phyloP scores from a whole-genome alignment of 2,329 filamentous ascomycete genomes.

The Fusarium tjaetaba region DNA sequence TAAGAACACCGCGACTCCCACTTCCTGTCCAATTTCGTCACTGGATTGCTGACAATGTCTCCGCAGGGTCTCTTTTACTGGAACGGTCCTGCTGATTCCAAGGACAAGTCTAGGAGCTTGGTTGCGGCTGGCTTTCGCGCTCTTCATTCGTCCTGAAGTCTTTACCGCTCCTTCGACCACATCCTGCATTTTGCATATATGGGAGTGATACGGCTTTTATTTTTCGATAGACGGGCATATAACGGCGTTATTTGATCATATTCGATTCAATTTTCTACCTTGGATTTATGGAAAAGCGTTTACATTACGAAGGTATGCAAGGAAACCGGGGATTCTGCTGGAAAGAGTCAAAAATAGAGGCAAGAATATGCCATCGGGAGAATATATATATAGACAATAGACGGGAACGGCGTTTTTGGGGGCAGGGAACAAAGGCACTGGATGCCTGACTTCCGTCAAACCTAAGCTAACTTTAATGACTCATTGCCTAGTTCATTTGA shows the following conservation, averaged over 20 bases:
- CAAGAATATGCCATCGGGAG: slow-evolving; percentile 12
- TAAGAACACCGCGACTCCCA: slow-evolving; percentile 18
- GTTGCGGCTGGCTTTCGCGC: slow-evolving; percentile 68
- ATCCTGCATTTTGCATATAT: slow-evolving; percentile 24
- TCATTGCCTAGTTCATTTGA: slow-evolving; percentile 20
- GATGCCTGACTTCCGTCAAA: slow-evolving; percentile 13
- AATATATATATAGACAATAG: slow-evolving; percentile 40
- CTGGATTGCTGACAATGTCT: slow-evolving; percentile 31
- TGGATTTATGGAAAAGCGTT: not conserved
- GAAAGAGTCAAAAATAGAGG: slow-evolving; percentile 30
- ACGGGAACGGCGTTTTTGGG: slow-evolving; percentile 38
- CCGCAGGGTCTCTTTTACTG: slow-evolving; percentile 80
- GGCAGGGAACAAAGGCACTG: slow-evolving; percentile 20
- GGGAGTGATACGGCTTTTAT: slow-evolving; percentile 35
- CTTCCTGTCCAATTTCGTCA: not conserved
- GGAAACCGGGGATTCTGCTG: slow-evolving; percentile 22
- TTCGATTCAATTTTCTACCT: slow-evolving; percentile 2
- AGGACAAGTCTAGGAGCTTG: slow-evolving; percentile 65
- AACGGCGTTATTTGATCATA: slow-evolving; percentile 21
- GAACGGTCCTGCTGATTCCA: slow-evolving; percentile 78
- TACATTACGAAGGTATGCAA: slow-evolving; percentile 29
- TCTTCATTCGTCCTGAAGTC: slow-evolving; percentile 55
- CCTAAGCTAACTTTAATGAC: slow-evolving; percentile 19
- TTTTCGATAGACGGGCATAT: slow-evolving; percentile 31
- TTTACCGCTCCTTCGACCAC: slow-evolving; percentile 13